A percentile compares a stretch with the other conserved stretches of the same genome.
Evolutionary conservation across 2,329 filamentous ascomycete genomes (phyloP).

Genomic region (Aspergillus ibericus): DNA sequence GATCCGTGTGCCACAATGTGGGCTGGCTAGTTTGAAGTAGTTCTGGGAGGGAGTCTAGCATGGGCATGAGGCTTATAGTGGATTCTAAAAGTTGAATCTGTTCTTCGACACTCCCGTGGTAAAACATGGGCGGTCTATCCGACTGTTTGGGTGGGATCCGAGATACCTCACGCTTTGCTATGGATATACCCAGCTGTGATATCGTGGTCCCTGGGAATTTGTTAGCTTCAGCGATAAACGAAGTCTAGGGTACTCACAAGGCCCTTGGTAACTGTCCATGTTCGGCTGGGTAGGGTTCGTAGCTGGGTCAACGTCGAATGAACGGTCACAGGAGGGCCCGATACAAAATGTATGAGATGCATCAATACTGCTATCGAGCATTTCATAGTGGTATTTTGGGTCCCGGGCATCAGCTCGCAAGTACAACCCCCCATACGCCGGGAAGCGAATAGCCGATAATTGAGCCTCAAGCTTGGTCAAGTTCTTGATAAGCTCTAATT

Average conservation of each 20-base stretch:
- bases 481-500: conserved; percentile 23
- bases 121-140: conserved; percentile 1
- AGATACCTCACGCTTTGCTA: conserved; percentile 19
- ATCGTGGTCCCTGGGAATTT: conserved; percentile 16
- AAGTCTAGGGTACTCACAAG: conserved; percentile 13
- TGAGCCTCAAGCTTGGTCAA: conserved; percentile 25
- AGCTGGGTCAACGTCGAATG: conserved; percentile 10
- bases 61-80: conserved; percentile 13
- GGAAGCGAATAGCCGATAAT: conserved; percentile 20
- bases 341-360: conserved; percentile 15
- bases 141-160: conserved; percentile 10
- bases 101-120: conserved; percentile 15
- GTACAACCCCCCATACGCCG: conserved; percentile 29
- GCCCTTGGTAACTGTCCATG: conserved; percentile 10
- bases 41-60: conserved; percentile 16
- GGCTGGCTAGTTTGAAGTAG: conserved; percentile 16
- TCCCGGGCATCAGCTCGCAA: conserved; percentile 9
- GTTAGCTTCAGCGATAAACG: conserved; percentile 8
- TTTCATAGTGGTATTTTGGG: not conserved
- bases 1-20: conserved; percentile 23
- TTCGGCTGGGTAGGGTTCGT: not conserved
- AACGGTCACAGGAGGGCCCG: conserved; percentile 21
- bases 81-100: conserved; percentile 14
- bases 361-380: conserved; percentile 16
- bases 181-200: conserved; percentile 14